Evolutionary conservation across 805 yeast genomes (phyloP).

Genomic region (Candida railenensis): DNA sequence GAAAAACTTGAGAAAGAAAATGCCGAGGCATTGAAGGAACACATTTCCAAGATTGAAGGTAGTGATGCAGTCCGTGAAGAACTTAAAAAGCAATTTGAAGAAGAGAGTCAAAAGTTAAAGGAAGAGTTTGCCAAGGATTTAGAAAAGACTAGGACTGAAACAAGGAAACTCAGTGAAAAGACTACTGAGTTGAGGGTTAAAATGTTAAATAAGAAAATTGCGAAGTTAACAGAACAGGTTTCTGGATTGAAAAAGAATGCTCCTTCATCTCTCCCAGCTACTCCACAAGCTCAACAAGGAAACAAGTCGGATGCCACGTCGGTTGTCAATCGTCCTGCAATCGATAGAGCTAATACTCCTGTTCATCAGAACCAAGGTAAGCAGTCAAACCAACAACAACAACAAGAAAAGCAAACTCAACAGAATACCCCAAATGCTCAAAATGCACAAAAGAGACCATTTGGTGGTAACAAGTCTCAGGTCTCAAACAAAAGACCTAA

Average conservation of each 20-base stretch:
- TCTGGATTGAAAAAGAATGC: slow-evolving; percentile 3
- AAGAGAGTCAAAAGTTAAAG: slow-evolving; percentile 19
- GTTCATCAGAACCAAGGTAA: slow-evolving; percentile 4
- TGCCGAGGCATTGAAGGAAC: not conserved
- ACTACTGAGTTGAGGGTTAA: slow-evolving; percentile 59
- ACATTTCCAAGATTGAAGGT: slow-evolving; percentile 1
- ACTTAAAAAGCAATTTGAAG: slow-evolving; percentile 15
- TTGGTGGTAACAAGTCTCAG: slow-evolving; percentile 8
- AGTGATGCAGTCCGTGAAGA: slow-evolving; percentile 7
- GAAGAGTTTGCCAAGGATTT: slow-evolving; percentile 18
- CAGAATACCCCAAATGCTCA: not conserved
- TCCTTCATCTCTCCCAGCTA: slow-evolving; percentile 6
- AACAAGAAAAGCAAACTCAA: slow-evolving; percentile 4
- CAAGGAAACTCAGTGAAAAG: slow-evolving; percentile 51
- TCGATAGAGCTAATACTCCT: slow-evolving; percentile 12
- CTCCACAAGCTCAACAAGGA: slow-evolving; percentile 3
- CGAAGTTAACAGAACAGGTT: slow-evolving; percentile 33
- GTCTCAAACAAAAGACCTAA: slow-evolving; percentile 17
- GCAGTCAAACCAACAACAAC: not conserved
- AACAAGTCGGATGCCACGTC: slow-evolving; percentile 20
- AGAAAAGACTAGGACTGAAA: slow-evolving; percentile 33
- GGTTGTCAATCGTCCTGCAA: slow-evolving; percentile 29
- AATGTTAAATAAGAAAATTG: slow-evolving; percentile 52
- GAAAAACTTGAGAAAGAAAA: slow-evolving; percentile 36
- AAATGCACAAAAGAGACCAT: slow-evolving; percentile 18